Evolutionary conservation across 2,329 filamentous ascomycete species (phyloP).

Genomic region (Mariannaea sp.): DNA sequence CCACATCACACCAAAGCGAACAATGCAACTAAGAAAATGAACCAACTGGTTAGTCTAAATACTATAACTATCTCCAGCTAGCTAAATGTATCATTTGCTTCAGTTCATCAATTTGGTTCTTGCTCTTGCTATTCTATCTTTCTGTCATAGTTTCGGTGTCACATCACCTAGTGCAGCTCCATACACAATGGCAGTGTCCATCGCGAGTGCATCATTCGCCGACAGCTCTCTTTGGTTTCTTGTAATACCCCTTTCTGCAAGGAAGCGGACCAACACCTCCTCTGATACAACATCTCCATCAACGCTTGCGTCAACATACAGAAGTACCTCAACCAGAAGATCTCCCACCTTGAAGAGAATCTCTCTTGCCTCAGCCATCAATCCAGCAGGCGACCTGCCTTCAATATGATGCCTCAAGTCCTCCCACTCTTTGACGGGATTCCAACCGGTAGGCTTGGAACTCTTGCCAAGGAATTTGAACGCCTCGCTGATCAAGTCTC

Average conservation of each 20-base stretch:
- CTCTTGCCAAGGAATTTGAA: constrained; percentile 33
- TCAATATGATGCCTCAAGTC: constrained; percentile 46
- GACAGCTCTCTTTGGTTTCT: constrained; percentile 26
- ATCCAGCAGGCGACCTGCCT: constrained; percentile 40
- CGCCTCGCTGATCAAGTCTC: constrained; percentile 43
- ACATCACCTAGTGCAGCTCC: constrained; percentile 29
- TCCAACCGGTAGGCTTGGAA: constrained; percentile 35
- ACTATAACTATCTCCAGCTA: neutral
- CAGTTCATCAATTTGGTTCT: neutral
- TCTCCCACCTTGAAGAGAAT: constrained; percentile 52
- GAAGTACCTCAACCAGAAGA: constrained; percentile 49
- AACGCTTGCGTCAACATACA: constrained; percentile 47
- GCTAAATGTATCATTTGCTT: neutral
- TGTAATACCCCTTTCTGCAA: constrained; percentile 37
- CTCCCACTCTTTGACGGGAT: constrained; percentile 46
- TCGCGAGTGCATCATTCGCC: constrained; percentile 36
- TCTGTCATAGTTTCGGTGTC: constrained; percentile 34
- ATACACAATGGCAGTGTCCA: constrained; percentile 45
- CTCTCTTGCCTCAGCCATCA: constrained; percentile 53
- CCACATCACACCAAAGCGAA: too few relatives aligned
- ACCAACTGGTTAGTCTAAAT: too few relatives aligned
- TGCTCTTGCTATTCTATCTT: neutral
- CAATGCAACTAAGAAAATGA: too few relatives aligned
- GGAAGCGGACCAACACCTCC: constrained; percentile 49
- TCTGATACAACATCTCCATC: constrained; percentile 44